Percentiles rank a stretch among this genome's conserved stretches.
Evolutionary conservation across 192 early-diverging fungal species (phyloP).

Genomic region (Fimicolochytrium jonesii): DNA sequence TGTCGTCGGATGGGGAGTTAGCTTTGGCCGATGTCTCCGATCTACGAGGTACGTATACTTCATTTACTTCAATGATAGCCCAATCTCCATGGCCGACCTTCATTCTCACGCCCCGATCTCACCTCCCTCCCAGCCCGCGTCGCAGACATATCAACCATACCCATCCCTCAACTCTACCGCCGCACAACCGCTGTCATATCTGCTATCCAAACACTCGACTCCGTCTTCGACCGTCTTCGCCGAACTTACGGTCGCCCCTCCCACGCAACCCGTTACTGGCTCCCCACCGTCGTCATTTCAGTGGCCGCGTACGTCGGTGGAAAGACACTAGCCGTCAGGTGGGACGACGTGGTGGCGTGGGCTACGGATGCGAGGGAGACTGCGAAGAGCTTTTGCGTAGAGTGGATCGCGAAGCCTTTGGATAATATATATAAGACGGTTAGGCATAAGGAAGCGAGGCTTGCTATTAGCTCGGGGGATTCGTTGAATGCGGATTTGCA

Average conservation of each 20-base stretch:
- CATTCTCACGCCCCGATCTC: background rate
- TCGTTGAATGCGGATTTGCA: constrained; percentile 73
- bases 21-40: constrained; percentile 3
- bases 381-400: constrained; percentile 55
- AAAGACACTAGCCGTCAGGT: constrained; percentile 15
- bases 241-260: constrained; percentile 54
- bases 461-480: constrained; percentile 72
- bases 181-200: background rate
- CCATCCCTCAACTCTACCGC: constrained; percentile 14
- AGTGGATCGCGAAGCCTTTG: constrained; percentile 79
- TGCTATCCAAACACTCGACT: constrained; percentile 18
- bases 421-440: constrained; percentile 72
- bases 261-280: constrained; percentile 62
- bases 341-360: constrained; percentile 42
- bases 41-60: constrained; percentile 26
- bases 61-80: too few species aligned
- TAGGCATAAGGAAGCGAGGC: constrained; percentile 70
- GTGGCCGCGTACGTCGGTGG: constrained; percentile 40
- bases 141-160: background rate
- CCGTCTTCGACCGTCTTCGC: constrained; percentile 27
- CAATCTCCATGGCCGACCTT: background rate
- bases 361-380: constrained; percentile 53
- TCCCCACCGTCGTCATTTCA: constrained; percentile 54
- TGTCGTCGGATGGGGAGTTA: constrained; percentile 9
- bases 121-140: background rate